phyloP scores from a whole-genome alignment of 2,329 filamentous ascomycete species.

The Colletotrichum spaethianum region DNA sequence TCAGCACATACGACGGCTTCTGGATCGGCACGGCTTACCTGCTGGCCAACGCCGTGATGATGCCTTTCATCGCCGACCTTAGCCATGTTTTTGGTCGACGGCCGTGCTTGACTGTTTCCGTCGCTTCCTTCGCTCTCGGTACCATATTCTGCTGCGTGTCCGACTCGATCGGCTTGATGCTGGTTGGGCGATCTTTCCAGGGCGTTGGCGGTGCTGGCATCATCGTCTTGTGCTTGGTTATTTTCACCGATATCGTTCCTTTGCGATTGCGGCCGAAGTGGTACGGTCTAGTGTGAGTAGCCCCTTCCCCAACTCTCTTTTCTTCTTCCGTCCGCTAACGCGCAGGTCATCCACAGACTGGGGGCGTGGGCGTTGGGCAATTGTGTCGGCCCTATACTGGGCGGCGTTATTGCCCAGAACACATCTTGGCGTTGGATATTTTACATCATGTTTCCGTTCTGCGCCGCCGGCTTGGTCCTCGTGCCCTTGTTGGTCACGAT shows the following conservation, averaged over 20 bases:
- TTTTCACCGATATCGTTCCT: constrained; percentile 58
- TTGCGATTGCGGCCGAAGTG: constrained; percentile 56
- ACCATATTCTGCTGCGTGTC: constrained; percentile 56
- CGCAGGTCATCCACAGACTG: constrained; percentile 35
- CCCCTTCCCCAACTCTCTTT: not conserved
- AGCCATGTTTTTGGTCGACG: constrained; percentile 53
- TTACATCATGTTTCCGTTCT: constrained; percentile 61
- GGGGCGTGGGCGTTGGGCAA: constrained; percentile 57
- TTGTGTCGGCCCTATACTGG: constrained; percentile 55
- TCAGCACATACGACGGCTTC: constrained; percentile 45
- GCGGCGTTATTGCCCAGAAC: constrained; percentile 50
- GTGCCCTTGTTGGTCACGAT: not conserved
- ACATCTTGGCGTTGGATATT: constrained; percentile 63
- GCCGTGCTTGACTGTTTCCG: constrained; percentile 49
- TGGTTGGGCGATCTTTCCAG: constrained; percentile 55
- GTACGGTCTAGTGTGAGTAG: constrained; percentile 52
- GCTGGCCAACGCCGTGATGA: constrained; percentile 44
- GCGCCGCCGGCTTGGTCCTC: constrained; percentile 51
- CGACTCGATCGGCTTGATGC: constrained; percentile 50
- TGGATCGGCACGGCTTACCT: constrained; percentile 48
- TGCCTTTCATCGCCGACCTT: constrained; percentile 49
- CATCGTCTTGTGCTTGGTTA: constrained; percentile 55
- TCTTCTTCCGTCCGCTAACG: not conserved
- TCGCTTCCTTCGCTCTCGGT: constrained; percentile 58
- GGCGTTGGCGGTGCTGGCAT: constrained; percentile 58